Evolutionary conservation across 2,329 filamentous ascomycete genomes (phyloP).

Genomic region (Orbilia oligospora): DNA sequence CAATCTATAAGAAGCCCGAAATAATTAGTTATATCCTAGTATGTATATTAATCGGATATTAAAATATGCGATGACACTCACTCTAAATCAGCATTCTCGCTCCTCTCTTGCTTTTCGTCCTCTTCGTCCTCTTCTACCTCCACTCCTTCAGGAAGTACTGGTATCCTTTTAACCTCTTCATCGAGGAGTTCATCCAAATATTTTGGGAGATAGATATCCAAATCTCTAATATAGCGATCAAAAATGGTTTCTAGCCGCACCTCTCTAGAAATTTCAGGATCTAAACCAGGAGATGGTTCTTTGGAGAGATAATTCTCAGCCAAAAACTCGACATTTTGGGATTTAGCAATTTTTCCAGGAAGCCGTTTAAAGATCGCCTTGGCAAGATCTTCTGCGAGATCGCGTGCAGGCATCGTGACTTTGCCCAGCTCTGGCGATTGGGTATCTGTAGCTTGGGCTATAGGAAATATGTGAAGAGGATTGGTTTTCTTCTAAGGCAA

Average conservation of each 20-base stretch:
- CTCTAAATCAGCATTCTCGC: not conserved
- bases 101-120: not conserved
- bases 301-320: slow-evolving; percentile 11
- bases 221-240: slow-evolving; percentile 11
- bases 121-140: too few species aligned
- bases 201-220: slow-evolving; percentile 12
- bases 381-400: slow-evolving; percentile 25
- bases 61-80: not conserved
- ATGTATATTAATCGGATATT: not conserved
- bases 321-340: not conserved
- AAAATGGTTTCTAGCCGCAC: slow-evolving; percentile 18
- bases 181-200: slow-evolving; percentile 7
- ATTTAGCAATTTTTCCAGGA: slow-evolving; percentile 12
- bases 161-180: not conserved
- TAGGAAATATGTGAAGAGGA: not conserved
- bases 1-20: not conserved
- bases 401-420: slow-evolving; percentile 23
- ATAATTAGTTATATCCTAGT: not conserved
- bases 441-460: not conserved
- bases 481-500: slow-evolving; percentile 1
- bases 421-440: not conserved
- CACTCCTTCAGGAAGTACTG: too few species aligned
- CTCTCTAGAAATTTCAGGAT: slow-evolving; percentile 1
- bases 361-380: slow-evolving; percentile 12
- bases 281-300: slow-evolving; percentile 10